Percentiles rank a stretch among this genome's conserved stretches.
Conservation (phyloP, 495 filamentous ascomycete genomes). For the Xylaria scruposa region DNA sequence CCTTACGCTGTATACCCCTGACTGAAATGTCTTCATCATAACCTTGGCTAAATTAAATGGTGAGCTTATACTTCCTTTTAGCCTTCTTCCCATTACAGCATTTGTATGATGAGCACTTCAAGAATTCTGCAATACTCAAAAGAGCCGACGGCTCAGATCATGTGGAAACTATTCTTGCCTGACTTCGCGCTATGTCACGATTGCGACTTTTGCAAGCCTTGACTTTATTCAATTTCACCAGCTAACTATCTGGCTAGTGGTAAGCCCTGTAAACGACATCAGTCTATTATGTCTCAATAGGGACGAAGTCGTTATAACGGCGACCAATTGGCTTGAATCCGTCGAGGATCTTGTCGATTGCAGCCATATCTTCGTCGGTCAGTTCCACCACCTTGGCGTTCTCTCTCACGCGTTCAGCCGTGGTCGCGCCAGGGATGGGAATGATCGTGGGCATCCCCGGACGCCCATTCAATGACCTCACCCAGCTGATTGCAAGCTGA, state of each 20-base stretch:
- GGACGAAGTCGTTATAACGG: slow-evolving; percentile 45
- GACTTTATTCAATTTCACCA: not conserved
- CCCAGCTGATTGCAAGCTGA: slow-evolving; percentile 83
- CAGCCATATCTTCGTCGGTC: slow-evolving; percentile 55
- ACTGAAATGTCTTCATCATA: not conserved
- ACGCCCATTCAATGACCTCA: slow-evolving; percentile 52
- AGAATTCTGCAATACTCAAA: slow-evolving; percentile 66
- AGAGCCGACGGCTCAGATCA: slow-evolving; percentile 32
- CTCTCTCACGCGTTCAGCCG: slow-evolving; percentile 53
- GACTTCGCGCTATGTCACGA: slow-evolving; percentile 25
- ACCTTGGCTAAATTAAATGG: not conserved
- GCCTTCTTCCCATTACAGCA: not conserved
- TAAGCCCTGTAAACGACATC: not conserved
- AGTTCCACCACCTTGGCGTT: slow-evolving; percentile 55
- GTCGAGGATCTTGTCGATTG: slow-evolving; percentile 55
- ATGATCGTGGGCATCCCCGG: slow-evolving; percentile 71
- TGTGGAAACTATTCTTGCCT: slow-evolving; percentile 42
- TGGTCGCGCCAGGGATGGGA: slow-evolving; percentile 80
- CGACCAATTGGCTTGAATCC: slow-evolving; percentile 50
- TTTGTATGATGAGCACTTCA: slow-evolving; percentile 53
- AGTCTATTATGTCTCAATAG: slow-evolving; percentile 42
- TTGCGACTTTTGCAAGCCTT: not conserved
- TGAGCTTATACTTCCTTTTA: not conserved
- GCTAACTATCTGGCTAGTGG: slow-evolving; percentile 7
- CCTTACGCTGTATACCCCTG: not conserved